Conservation (phyloP, 2,329 filamentous ascomycete genomes). For the Macroventuria anomochaeta region DNA sequence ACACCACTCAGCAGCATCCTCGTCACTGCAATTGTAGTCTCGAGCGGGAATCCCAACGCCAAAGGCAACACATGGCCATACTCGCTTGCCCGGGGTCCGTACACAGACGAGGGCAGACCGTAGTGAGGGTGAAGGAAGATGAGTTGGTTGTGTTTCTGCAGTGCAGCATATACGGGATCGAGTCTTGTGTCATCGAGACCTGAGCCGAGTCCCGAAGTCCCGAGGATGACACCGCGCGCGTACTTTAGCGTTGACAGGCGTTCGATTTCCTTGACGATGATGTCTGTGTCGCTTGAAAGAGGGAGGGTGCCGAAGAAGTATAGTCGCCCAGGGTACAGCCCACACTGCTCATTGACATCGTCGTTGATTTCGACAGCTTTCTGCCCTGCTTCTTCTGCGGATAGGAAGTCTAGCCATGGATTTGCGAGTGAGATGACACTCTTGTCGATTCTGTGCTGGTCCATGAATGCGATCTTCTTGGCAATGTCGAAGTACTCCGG, state of each 20-base stretch:
- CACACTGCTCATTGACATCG: constrained; percentile 77
- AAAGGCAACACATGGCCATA: constrained; percentile 90
- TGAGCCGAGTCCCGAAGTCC: constrained; percentile 78
- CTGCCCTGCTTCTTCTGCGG: constrained; percentile 63
- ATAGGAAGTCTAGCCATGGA: constrained; percentile 89
- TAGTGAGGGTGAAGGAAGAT: constrained; percentile 94
- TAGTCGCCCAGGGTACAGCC: constrained; percentile 67
- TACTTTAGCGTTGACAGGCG: constrained; percentile 67
- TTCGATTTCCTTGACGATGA: constrained; percentile 69
- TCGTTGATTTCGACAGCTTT: constrained; percentile 75
- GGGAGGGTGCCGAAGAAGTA: constrained; percentile 87
- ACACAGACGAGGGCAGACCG: constrained; percentile 80
- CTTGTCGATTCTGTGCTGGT: constrained; percentile 78
- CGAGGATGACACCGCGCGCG: constrained; percentile 86
- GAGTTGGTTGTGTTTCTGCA: constrained; percentile 69
- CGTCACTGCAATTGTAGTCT: constrained; percentile 88
- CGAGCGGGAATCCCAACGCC: constrained; percentile 85
- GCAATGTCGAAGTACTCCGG: constrained; percentile 80
- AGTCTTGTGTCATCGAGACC: constrained; percentile 80
- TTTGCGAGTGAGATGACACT: constrained; percentile 91
- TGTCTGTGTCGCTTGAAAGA: constrained; percentile 68
- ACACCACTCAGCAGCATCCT: constrained; percentile 87
- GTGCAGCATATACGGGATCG: constrained; percentile 72
- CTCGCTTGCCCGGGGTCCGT: constrained; percentile 72
- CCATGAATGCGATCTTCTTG: constrained; percentile 87